Evolutionary conservation across 2,329 filamentous ascomycete genomes (phyloP).

Genomic region (Chrysosporium queenslandicum): DNA sequence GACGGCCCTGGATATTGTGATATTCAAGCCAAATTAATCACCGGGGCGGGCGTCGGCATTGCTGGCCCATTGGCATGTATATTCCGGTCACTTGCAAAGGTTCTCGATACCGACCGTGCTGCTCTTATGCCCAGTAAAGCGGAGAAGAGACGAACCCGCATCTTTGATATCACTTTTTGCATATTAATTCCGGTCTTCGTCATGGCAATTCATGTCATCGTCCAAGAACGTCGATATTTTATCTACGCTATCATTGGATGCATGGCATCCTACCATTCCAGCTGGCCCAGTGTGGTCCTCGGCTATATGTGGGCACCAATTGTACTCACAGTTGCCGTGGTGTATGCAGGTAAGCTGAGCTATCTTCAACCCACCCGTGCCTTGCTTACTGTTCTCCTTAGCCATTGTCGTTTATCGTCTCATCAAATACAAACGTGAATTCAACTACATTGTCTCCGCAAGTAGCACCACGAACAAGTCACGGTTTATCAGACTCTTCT

Average conservation of each 20-base stretch:
- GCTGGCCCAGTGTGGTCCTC: slow-evolving; percentile 49
- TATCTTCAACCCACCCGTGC: neutral
- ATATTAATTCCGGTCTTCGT: slow-evolving; percentile 46
- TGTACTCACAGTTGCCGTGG: slow-evolving; percentile 44
- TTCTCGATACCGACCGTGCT: slow-evolving; percentile 50
- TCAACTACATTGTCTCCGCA: slow-evolving; percentile 46
- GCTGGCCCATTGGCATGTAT: slow-evolving; percentile 48
- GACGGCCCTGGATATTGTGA: slow-evolving; percentile 54
- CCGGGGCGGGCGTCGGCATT: slow-evolving; percentile 44
- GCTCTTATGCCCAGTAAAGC: slow-evolving; percentile 42
- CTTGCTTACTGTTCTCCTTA: slow-evolving; percentile 26
- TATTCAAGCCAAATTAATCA: slow-evolving; percentile 50
- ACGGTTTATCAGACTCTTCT: slow-evolving; percentile 49
- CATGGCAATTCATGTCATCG: slow-evolving; percentile 49
- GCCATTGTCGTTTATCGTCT: slow-evolving; percentile 53
- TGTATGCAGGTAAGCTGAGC: slow-evolving; percentile 46
- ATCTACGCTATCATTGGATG: slow-evolving; percentile 53
- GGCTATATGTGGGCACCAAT: slow-evolving; percentile 48
- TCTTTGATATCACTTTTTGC: slow-evolving; percentile 48
- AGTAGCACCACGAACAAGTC: slow-evolving; percentile 46
- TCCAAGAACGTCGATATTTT: slow-evolving; percentile 50
- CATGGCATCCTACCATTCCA: slow-evolving; percentile 43
- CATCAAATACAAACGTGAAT: slow-evolving; percentile 49
- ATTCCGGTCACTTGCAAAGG: slow-evolving; percentile 49
- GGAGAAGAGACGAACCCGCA: slow-evolving; percentile 39